Evolutionary conservation across 2,329 filamentous ascomycete species (phyloP), one percentile per base, ranked within the genome.

Genomic region (Ophiostoma sp.): DNA sequence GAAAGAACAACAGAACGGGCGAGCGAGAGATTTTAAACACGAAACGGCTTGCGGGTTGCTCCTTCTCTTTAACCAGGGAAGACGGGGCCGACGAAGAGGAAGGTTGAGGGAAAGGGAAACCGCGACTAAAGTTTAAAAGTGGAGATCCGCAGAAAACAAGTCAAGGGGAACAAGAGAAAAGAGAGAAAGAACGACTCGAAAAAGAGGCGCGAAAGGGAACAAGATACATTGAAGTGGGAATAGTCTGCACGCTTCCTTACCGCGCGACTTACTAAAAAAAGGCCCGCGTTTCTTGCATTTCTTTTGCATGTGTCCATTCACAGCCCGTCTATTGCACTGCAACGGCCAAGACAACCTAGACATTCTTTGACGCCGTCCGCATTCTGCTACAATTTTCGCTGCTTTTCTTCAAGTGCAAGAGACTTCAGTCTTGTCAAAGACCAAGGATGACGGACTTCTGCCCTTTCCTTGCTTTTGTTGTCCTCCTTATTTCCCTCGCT

Each of bases 1-100:
- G 48, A 19, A 48, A 59, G 17, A 45, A 55, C 31, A 42, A 63
- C 4, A 48, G 28, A 48, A n/a, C 2, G 17, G 19, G 42, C 17
- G 48, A 45, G 64, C 52, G 45, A 64, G 50, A 25, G 61, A 28
- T 66, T 66, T 66, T 45, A 66, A 66, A 42, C n/a, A 42, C n/a
- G 55, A 63, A 72, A 36, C 22, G n/a, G 31, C 22, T 3, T 7
- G 72, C 69, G 50, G 72, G 69, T 25, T 42, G 69, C 12, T 68
- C 72, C 59, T 71, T 61, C 61, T 52, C 42, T 68, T 52, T 48
- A 50, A 55, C 33, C n/a, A 66, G 52, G 45, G 59, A 52, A 22
- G 42, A 55, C 52, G 36, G 69, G 55, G 55, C 55, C 55, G 55
- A 59, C 17, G n/a, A 55, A 28, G 50, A 55, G 15, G 11, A 48